These are phyloP conservation scores for Termitomyces sp. DNA, from an alignment of 768 basidiomycete genomes.

Conservation along the genomic window DNA sequence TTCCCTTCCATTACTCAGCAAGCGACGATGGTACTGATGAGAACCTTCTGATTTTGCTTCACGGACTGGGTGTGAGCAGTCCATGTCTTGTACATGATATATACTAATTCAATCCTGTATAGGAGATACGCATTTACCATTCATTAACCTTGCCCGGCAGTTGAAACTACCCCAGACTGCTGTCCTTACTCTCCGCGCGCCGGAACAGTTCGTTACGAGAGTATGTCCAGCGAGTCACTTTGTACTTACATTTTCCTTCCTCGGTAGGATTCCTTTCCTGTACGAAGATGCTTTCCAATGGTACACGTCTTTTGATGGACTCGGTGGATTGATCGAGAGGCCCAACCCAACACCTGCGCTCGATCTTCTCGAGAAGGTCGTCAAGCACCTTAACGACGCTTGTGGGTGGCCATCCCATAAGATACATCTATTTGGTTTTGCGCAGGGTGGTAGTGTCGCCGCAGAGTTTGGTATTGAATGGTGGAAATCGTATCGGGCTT, in stretches of 20 bases:
- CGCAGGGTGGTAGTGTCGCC: conserved; percentile 78
- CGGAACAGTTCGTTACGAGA: conserved; percentile 53
- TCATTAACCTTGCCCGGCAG: conserved; percentile 63
- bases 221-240: not conserved
- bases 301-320: conserved; percentile 76
- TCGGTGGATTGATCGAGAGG: conserved; percentile 63
- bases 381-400: conserved; percentile 51
- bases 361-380: conserved; percentile 42
- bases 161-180: conserved; percentile 90
- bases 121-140: conserved; percentile 83
- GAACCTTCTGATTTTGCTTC: conserved; percentile 78
- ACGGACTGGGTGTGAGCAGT: conserved; percentile 63
- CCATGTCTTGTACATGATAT: not conserved
- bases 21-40: conserved; percentile 84
- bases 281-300: conserved; percentile 81
- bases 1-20: conserved; percentile 60
- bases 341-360: conserved; percentile 75
- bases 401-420: conserved; percentile 60
- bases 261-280: conserved; percentile 64
- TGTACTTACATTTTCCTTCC: not conserved
- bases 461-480: conserved; percentile 56
- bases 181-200: conserved; percentile 72
- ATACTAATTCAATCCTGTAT: not conserved
- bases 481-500: conserved; percentile 38
- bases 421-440: conserved; percentile 89